These are phyloP conservation scores for Pleurotus eryngii DNA, from an alignment of 768 basidiomycete species.

Conservation along the genomic window DNA sequence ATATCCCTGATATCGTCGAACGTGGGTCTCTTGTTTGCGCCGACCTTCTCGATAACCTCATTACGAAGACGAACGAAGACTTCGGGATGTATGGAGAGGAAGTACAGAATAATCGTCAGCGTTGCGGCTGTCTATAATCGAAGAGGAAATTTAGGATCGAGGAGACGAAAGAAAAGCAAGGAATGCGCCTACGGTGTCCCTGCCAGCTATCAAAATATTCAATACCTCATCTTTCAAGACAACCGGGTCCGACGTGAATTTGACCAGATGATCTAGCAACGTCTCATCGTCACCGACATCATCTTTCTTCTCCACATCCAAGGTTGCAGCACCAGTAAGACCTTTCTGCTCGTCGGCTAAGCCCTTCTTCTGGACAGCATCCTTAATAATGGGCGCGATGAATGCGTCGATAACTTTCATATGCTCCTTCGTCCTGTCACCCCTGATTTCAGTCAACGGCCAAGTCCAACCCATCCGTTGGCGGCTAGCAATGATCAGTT, in stretches of 20 bases:
- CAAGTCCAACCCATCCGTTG: slow-evolving; percentile 46
- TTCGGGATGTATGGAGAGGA: slow-evolving; percentile 49
- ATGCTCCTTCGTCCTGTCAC: slow-evolving; percentile 40
- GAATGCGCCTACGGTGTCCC: slow-evolving; percentile 28
- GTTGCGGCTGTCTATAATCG: slow-evolving; percentile 32
- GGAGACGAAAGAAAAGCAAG: no score
- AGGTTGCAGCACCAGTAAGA: slow-evolving; percentile 13
- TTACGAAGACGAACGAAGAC: slow-evolving; percentile 45
- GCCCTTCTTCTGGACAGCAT: slow-evolving; percentile 41
- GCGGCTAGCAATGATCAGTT: slow-evolving; percentile 40
- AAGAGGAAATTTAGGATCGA: no score
- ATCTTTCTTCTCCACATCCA: slow-evolving; percentile 15
- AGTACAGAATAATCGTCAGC: slow-evolving; percentile 38
- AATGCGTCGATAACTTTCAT: slow-evolving; percentile 54
- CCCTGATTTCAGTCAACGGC: slow-evolving; percentile 48
- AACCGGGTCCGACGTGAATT: slow-evolving; percentile 44
- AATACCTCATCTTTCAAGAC: slow-evolving; percentile 39
- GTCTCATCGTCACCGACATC: slow-evolving; percentile 41
- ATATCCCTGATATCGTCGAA: slow-evolving; percentile 57
- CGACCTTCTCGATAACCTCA: slow-evolving; percentile 54
- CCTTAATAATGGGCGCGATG: slow-evolving; percentile 49
- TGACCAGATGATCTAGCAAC: slow-evolving; percentile 54
- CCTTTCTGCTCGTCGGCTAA: neutral
- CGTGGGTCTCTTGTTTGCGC: slow-evolving; percentile 43
- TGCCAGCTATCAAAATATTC: slow-evolving; percentile 47